Base-by-base conservation (phyloP, 805 yeast species). In the Candida ipomoeae region DNA sequence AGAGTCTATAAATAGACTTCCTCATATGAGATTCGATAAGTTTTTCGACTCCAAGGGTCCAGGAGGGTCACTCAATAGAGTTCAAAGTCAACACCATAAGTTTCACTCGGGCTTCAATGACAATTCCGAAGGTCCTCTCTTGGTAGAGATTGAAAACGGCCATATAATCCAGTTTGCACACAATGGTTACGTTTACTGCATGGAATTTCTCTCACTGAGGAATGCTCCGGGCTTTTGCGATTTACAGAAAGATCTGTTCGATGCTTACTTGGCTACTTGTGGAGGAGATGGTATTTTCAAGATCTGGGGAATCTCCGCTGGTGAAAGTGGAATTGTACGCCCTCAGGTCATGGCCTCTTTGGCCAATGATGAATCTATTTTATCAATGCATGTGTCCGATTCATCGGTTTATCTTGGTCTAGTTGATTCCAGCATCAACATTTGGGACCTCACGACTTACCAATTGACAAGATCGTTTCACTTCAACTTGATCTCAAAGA, bases 201-300 rank as follows among this genome's bases (percentile, higher is more conserved):
- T 88, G 79, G 70, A 73, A 20, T 53, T 74, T 15, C 48, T 56
- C 6, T 47, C 54, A 32, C 39, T 39, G 21, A 23, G 32, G 4
- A 55, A 55, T 32, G 58, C 61, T n/a, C 53, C 50, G 3, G 55
- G 40, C 8, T 57, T 57, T 33, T 52, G 58, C 36, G 65, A 64
- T 15, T 60, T 65, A 39, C 54, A 54, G 37, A 33, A 37, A 35
- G 50, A 50, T 43, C 55, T 11, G 50, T 55, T 44, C 41, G 17
- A 40, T 13, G 40, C 54, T 40, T 50, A 63, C 15, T 59, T 73
- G 46, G 60, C 68, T 2, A 63, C 70, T 29, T 92, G 95, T 26
- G 96, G 96, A 46, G 98, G 98, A 42, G 98, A 94, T 68, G 98
- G 97, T 0, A 59, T 78, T 7, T 80, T 86, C n/a, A 88, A 88